phyloP scores from a whole-genome alignment of 1,284 basidiomycete species.

The Mrakiaceae sp. region DNA sequence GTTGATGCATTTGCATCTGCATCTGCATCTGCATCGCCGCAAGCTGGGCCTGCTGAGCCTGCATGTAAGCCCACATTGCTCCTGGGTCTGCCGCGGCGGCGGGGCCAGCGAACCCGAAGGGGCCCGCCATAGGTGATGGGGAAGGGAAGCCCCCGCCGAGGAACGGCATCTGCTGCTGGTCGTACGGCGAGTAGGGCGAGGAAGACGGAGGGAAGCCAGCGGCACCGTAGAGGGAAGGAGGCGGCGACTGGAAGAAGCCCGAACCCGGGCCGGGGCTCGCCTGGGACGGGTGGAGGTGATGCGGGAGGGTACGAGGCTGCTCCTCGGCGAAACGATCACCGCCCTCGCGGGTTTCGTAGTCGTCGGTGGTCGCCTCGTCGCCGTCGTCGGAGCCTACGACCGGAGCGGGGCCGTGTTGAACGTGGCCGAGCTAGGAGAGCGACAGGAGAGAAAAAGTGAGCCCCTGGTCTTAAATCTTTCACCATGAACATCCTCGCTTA shows the following conservation, averaged over 20 bases:
- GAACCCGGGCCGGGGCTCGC: too few species aligned
- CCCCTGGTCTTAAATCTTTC: background rate
- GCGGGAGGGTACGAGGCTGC: too few species aligned
- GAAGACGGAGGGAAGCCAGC: background rate
- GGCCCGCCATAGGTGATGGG: background rate
- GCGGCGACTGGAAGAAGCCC: too few species aligned
- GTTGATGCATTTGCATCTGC: constrained; percentile 5
- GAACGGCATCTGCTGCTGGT: background rate
- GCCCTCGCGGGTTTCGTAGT: too few species aligned
- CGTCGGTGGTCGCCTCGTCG: constrained; percentile 1
- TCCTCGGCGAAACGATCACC: too few species aligned
- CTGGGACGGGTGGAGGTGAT: too few species aligned
- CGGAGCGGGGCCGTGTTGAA: constrained; percentile 6
- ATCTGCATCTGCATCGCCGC: constrained; percentile 14
- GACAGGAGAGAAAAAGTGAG: background rate
- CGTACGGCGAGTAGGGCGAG: background rate
- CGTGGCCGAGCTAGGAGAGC: constrained; percentile 4
- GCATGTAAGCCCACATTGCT: constrained; percentile 8
- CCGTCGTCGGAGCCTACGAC: background rate
- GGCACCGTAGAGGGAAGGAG: too few species aligned
- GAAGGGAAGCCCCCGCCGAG: background rate
- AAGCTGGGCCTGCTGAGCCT: constrained; percentile 16
- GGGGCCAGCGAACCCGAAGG: background rate
- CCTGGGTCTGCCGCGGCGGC: background rate
- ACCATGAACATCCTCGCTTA: background rate